A percentile compares a stretch with the other conserved stretches of the same genome.
These are phyloP conservation scores for Fusarium brachygibbosum DNA, from an alignment of 2,329 filamentous ascomycete genomes.

Conservation along the genomic window DNA sequence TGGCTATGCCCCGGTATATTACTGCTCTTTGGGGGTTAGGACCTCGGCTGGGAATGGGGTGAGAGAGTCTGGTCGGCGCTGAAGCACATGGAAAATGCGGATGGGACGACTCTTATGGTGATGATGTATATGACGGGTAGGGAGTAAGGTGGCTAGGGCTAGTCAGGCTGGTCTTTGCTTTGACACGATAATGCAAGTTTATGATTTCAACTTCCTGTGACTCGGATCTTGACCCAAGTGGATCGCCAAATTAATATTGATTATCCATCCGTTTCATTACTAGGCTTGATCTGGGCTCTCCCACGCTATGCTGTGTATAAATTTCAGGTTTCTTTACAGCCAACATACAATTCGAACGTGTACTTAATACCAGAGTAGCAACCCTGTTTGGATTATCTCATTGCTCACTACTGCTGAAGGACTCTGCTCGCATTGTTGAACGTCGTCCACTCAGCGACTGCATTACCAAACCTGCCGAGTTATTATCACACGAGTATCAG, in stretches of 20 bases:
- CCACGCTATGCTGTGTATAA: neutral
- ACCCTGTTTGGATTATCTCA: neutral
- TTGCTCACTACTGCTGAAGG: no score
- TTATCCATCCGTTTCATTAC: neutral
- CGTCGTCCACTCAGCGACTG: no score
- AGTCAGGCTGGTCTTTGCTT: slow-evolving; percentile 40
- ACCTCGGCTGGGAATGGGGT: slow-evolving; percentile 21
- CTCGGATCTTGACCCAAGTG: neutral
- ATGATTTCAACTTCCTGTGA: slow-evolving; percentile 31
- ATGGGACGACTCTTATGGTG: slow-evolving; percentile 27
- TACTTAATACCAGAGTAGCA: neutral
- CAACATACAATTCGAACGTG: neutral
- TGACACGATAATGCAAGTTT: slow-evolving; percentile 37
- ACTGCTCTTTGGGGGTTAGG: slow-evolving; percentile 8
- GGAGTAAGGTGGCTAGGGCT: slow-evolving; percentile 20
- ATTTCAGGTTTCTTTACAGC: neutral
- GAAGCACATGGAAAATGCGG: slow-evolving; percentile 16
- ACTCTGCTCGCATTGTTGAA: no score
- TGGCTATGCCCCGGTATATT: slow-evolving; percentile 26
- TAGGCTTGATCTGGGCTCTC: neutral
- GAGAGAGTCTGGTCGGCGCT: slow-evolving; percentile 13
- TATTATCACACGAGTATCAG: no score
- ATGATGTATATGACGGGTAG: slow-evolving; percentile 28
- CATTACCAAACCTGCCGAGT: no score
- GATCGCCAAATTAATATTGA: neutral